Percentiles rank a stretch among this genome's conserved stretches.
phyloP scores from a whole-genome alignment of 768 basidiomycete genomes.

The Postia placenta region DNA sequence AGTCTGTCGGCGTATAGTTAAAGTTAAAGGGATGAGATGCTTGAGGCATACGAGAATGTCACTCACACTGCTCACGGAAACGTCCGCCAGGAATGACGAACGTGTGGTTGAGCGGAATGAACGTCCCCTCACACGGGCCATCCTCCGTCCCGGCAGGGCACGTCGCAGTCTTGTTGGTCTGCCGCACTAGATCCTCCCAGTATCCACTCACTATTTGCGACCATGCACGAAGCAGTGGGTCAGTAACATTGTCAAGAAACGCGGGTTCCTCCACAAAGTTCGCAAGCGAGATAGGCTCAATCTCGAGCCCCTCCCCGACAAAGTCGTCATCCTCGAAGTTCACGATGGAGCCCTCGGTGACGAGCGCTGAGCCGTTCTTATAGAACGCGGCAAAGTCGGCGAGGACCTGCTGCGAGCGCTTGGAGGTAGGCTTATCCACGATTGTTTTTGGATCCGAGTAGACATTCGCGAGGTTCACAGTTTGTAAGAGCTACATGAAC shows the following conservation, averaged over 20 bases:
- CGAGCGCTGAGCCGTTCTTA: conserved; percentile 27
- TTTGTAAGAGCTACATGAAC: conserved; percentile 63
- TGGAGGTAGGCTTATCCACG: conserved; percentile 82
- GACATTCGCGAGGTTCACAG: conserved; percentile 70
- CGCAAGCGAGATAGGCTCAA: conserved; percentile 54
- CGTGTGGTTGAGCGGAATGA: conserved; percentile 88
- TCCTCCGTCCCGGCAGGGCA: conserved; percentile 42
- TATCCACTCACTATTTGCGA: conserved; percentile 76
- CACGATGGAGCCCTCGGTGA: conserved; percentile 61
- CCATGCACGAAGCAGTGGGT: conserved; percentile 67
- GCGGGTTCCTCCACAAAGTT: conserved; percentile 59
- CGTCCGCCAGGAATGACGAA: conserved; percentile 87
- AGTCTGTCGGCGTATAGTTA: conserved; percentile 28
- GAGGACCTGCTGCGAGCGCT: conserved; percentile 58
- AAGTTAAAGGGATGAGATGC: no score
- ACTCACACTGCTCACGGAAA: conserved; percentile 80
- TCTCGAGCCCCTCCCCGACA: conserved; percentile 78
- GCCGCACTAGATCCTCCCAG: conserved; percentile 76
- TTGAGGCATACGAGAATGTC: conserved; percentile 17
- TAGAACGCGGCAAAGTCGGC: conserved; percentile 56
- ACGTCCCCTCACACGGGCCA: conserved; percentile 66
- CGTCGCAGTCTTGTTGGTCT: conserved; percentile 63
- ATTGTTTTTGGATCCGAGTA: conserved; percentile 85
- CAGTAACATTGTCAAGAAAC: conserved; percentile 65
- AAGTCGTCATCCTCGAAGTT: conserved; percentile 73